Evolutionary conservation across 2,329 filamentous ascomycete species (phyloP).

Genomic region (Annulohypoxylon truncatum): DNA sequence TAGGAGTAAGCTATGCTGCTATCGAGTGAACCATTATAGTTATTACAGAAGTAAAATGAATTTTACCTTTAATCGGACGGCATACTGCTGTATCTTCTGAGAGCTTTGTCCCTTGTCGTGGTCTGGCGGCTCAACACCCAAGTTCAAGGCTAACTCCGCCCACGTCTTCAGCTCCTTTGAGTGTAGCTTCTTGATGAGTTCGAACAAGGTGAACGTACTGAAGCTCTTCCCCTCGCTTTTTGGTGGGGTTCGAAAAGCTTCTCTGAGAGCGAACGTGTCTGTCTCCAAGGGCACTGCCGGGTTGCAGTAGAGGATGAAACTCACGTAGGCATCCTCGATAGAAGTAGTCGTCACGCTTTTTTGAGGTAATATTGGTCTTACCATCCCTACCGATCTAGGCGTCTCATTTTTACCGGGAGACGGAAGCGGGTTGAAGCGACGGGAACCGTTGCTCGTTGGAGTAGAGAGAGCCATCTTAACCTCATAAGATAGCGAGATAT

Average conservation of each 20-base stretch:
- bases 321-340: constrained; percentile 84
- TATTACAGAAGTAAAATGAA: neutral
- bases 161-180: constrained; percentile 90
- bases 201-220: constrained; percentile 79
- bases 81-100: constrained; percentile 95
- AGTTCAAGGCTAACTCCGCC: constrained; percentile 84
- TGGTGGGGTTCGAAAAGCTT: constrained; percentile 81
- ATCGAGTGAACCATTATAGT: neutral
- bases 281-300: constrained; percentile 77
- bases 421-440: constrained; percentile 45
- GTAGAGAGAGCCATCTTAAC: constrained; percentile 47
- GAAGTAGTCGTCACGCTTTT: constrained; percentile 74
- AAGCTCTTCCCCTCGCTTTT: constrained; percentile 91
- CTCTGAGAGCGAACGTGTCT: constrained; percentile 77
- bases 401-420: constrained; percentile 46
- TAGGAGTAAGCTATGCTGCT: constrained; percentile 52
- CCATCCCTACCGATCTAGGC: constrained; percentile 42
- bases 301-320: constrained; percentile 92
- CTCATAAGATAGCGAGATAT: constrained; percentile 33
- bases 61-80: constrained; percentile 84
- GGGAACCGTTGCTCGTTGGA: constrained; percentile 45
- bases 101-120: constrained; percentile 86
- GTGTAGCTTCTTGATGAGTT: constrained; percentile 82
- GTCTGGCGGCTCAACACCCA: constrained; percentile 90
- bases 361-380: constrained; percentile 66